Conservation (phyloP, 306 rosid species). For the Benincasa hispida region DNA sequence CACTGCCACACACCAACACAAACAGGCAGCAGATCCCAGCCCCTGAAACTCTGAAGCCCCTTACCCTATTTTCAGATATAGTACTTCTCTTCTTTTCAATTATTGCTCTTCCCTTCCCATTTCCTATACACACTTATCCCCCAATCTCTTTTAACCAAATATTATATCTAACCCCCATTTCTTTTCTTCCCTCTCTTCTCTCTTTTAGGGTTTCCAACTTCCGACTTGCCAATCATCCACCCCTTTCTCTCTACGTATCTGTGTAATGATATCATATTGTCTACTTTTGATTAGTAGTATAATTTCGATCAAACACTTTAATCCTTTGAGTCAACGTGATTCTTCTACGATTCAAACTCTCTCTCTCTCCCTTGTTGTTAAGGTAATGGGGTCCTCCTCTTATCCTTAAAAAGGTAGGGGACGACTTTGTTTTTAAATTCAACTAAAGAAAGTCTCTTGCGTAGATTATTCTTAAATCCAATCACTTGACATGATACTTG, state of each 20-base stretch:
- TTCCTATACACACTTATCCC: background rate
- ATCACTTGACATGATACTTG: background rate
- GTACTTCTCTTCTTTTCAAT: background rate
- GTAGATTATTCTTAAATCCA: background rate
- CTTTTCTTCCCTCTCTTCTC: background rate
- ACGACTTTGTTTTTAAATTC: background rate
- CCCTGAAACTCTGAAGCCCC: background rate
- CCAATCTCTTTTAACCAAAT: background rate
- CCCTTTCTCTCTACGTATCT: too few species aligned
- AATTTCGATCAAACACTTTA: too few species aligned
- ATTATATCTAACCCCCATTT: background rate
- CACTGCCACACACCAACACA: background rate
- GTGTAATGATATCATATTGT: background rate
- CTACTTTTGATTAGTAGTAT: too few species aligned
- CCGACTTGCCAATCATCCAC: too few species aligned
- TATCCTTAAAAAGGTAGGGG: background rate
- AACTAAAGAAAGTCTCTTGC: background rate
- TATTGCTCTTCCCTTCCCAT: background rate
- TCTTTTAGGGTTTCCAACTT: too few species aligned
- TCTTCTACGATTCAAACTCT: background rate
- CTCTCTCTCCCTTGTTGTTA: background rate
- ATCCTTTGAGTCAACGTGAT: background rate
- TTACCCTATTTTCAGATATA: background rate
- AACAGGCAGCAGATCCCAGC: slow-evolving; percentile 2
- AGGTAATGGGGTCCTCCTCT: background rate